phyloP scores from a whole-genome alignment of 2,329 filamentous ascomycete genomes.

The Rhynchosporium graminicola region DNA sequence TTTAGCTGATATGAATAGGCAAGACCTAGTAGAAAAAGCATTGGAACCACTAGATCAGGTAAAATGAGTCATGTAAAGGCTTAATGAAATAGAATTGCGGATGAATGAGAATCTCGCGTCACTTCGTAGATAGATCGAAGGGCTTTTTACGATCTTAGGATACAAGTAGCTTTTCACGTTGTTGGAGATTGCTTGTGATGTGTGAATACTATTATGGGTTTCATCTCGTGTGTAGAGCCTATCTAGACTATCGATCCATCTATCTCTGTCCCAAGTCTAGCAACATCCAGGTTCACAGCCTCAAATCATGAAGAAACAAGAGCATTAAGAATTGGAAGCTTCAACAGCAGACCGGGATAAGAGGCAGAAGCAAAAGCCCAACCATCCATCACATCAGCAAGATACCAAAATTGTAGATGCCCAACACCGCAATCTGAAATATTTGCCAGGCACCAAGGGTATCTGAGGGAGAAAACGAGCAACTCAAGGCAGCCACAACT shows the following conservation, averaged over 20 bases:
- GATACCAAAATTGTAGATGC: neutral
- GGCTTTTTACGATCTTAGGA: no score
- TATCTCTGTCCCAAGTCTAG: neutral
- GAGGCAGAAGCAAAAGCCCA: neutral
- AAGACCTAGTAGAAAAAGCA: no score
- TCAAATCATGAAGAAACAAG: no score
- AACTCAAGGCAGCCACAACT: neutral
- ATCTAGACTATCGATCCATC: neutral
- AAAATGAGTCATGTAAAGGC: no score
- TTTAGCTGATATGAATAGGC: no score
- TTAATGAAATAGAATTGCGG: no score
- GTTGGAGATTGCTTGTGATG: no score
- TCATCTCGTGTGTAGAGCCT: neutral
- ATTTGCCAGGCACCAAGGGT: slow-evolving; percentile 4
- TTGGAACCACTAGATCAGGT: no score
- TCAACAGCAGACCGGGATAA: neutral
- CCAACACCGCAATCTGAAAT: neutral
- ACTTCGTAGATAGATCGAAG: no score
- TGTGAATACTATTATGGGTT: neutral
- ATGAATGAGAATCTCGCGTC: no score
- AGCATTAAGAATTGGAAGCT: no score
- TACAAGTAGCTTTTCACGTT: no score
- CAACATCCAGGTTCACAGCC: neutral
- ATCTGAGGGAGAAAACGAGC: neutral
- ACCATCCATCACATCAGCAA: neutral